These are phyloP conservation scores for Pythium folliculosum DNA, from an alignment of 352 stramenopile species.

Conservation along the genomic window DNA sequence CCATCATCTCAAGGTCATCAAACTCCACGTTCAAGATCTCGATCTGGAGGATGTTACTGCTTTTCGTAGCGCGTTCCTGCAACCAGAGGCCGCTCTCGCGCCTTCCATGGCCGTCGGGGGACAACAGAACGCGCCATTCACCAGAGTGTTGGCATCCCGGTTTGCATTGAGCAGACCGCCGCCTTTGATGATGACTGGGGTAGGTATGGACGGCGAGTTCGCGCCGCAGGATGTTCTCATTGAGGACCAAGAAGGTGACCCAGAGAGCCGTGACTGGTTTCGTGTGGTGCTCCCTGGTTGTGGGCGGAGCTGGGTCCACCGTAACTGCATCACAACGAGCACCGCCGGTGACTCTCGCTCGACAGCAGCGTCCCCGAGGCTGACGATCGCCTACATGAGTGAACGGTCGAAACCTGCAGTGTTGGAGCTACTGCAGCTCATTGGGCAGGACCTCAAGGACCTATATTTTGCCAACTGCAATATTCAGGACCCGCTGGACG, in stretches of 20 bases:
- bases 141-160: background rate
- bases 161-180: background rate
- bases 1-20: background rate
- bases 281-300: background rate
- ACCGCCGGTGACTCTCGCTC: background rate
- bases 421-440: conserved; percentile 10
- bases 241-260: background rate
- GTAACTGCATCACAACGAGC: background rate
- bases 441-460: background rate
- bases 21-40: background rate
- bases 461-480: conserved; percentile 9
- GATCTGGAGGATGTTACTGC: background rate
- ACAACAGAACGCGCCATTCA: background rate
- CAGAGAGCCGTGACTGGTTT: background rate
- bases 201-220: conserved; percentile 3
- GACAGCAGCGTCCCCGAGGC: background rate
- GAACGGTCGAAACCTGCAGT: conserved; percentile 3
- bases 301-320: conserved; percentile 3
- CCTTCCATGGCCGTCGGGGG: background rate
- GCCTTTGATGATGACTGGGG: background rate
- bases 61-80: conserved; percentile 1
- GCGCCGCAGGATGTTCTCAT: background rate
- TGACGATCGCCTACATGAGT: conserved; percentile 9
- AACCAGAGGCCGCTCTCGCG: background rate
- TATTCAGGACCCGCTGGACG: background rate